These are phyloP conservation scores for Chenopodium quinoa DNA, from an alignment of 148 eudicot genomes.

Conservation along the genomic window DNA sequence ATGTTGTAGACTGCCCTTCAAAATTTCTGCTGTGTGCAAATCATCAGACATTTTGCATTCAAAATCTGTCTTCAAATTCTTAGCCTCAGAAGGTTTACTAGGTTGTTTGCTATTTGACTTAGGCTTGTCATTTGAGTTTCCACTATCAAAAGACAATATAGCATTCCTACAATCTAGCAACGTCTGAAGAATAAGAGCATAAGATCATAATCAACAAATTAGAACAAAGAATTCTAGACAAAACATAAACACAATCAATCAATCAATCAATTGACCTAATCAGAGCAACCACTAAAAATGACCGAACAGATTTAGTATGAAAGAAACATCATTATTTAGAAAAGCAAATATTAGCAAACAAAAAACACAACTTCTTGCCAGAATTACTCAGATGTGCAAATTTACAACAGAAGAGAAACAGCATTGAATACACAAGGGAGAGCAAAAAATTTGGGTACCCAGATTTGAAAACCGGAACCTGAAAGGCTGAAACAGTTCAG, in stretches of 20 bases:
- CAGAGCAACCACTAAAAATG: not conserved
- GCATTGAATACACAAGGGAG: not conserved
- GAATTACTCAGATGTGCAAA: not conserved
- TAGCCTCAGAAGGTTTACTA: conserved; percentile 37
- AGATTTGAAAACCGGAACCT: no score
- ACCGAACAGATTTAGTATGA: not conserved
- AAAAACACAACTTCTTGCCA: not conserved
- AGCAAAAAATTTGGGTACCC: no score
- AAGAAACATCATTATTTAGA: no score
- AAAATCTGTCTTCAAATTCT: conserved; percentile 49
- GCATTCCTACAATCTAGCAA: conserved; percentile 67
- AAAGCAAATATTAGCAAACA: not conserved
- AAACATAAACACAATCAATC: not conserved
- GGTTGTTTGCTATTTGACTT: conserved; percentile 35
- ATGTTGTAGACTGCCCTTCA: conserved; percentile 62
- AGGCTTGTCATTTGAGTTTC: conserved; percentile 28
- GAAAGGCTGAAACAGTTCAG: no score
- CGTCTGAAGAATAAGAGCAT: conserved; percentile 38
- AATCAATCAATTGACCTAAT: no score
- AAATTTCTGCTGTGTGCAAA: conserved; percentile 62
- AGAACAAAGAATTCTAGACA: not conserved
- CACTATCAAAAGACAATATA: conserved; percentile 37
- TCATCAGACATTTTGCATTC: conserved; percentile 66
- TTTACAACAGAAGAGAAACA: not conserved
- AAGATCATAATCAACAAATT: not conserved